Base-by-base conservation (phyloP, 768 basidiomycete genomes). In the Termitomyces sp. region DNA sequence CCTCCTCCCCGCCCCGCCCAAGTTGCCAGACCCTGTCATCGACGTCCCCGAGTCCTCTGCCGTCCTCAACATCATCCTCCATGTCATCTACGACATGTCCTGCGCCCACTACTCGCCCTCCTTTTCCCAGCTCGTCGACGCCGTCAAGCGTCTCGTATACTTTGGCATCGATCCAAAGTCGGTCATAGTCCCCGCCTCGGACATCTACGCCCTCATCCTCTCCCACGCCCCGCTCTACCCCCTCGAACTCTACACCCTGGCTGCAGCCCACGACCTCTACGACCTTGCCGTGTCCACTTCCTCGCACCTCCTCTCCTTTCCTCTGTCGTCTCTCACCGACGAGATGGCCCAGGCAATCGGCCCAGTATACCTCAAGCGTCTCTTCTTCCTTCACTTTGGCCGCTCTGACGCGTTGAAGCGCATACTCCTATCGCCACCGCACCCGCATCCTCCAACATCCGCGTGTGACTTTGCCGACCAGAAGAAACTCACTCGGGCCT, bases 321-420 rank as follows among this genome's bases (percentile, higher is more conserved):
- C 84, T 4, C 81, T 93, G 5, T 75, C 85, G 5, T 73, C 80
- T 0, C 71, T 94, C 46, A 83, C 86, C 3, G 92, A 94, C 67
- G 85, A 85, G 47, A 78, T 84, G 70, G 87, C 83, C 5, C 74
- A 78, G 47, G 77, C 75, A 43, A 92, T 93, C 52, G 90, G 90
- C 8, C 80, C 91, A 2, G 71, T 84, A 22, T 93, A 93, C 65
- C 74, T 93, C 60, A 91, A 90, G 64, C 83, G 87, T 32, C 77
- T 93, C 29, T 91, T 93, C 70, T 92, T 90, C 68, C 74, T 93
- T 26, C 92, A 93, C 64, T 86, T 91, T 64, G 90, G 91, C 10
- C 86, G 91, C 29, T 76, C 83, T 3, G 92, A 93, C 59, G 90
- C 90, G 10, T 78, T 93, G 32, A 93, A 92, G 67, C 83, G 88